phyloP scores from a whole-genome alignment of 495 filamentous ascomycete species.

The Friedmanniomyces simplex region DNA sequence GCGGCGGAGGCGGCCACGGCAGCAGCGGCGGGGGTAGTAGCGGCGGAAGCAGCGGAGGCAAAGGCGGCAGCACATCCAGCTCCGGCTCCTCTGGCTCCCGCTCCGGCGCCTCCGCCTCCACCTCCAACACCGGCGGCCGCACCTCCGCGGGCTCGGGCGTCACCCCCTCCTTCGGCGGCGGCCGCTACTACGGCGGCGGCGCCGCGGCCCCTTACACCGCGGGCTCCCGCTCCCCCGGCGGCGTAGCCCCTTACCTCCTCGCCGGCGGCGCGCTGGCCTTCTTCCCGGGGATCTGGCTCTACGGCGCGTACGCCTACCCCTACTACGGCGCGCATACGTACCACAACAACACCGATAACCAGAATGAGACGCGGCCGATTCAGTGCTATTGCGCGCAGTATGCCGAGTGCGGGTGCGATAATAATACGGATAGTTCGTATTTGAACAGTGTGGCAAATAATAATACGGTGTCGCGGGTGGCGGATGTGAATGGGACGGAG shows the following conservation, averaged over 20 bases:
- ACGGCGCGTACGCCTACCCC: constrained; percentile 62
- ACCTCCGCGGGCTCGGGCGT: constrained; percentile 36
- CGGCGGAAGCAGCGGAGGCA: constrained; percentile 18
- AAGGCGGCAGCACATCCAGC: constrained; percentile 8
- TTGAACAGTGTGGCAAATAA: constrained; percentile 56
- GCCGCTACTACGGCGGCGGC: constrained; percentile 71
- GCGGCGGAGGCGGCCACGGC: constrained; percentile 22
- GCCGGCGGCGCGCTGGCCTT: constrained; percentile 41
- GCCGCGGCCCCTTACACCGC: constrained; percentile 55
- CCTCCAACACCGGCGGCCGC: constrained; percentile 11
- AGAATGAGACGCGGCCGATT: constrained; percentile 62
- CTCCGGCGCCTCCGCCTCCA: constrained; percentile 29
- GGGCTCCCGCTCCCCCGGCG: constrained; percentile 45
- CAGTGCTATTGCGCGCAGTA: constrained; percentile 64
- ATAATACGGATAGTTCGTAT: constrained; percentile 52
- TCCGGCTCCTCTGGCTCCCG: constrained; percentile 14
- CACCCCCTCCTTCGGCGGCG: constrained; percentile 51
- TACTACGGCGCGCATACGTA: constrained; percentile 52
- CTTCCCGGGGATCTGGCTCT: constrained; percentile 52
- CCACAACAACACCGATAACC: constrained; percentile 40
- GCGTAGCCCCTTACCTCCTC: constrained; percentile 50
- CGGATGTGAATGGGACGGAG: constrained; percentile 61
- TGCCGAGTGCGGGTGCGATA: constrained; percentile 70
- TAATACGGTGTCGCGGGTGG: constrained; percentile 44
- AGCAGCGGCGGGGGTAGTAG: no score